phyloP scores from a whole-genome alignment of 108 stramenopile genomes.

The Chaetoceros tenuissimus region DNA sequence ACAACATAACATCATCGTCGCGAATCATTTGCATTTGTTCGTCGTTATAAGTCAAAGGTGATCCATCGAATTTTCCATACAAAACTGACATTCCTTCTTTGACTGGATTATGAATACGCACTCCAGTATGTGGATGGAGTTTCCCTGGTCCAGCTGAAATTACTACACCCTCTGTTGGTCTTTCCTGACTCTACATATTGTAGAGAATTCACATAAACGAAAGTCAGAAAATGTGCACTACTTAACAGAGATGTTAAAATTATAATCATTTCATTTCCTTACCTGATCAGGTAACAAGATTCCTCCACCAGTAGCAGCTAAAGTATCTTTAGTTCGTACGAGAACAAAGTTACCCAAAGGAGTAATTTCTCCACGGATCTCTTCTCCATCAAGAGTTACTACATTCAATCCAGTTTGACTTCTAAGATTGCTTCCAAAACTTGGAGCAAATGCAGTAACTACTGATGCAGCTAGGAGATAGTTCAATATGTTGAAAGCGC shows the following conservation, averaged over 20 bases:
- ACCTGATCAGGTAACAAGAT: constrained; percentile 82
- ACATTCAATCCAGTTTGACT: no score
- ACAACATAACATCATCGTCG: constrained; percentile 87
- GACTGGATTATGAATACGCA: constrained; percentile 77
- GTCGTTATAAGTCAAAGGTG: constrained; percentile 82
- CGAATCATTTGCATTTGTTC: constrained; percentile 86
- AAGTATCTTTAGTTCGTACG: constrained; percentile 72
- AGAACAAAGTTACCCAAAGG: constrained; percentile 82
- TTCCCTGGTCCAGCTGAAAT: constrained; percentile 87
- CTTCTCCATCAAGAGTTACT: constrained; percentile 54
- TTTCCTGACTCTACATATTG: constrained; percentile 68
- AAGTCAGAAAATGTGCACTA: not conserved
- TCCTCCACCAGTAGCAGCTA: constrained; percentile 85
- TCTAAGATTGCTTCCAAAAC: no score
- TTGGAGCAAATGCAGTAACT: no score
- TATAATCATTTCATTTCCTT: not conserved
- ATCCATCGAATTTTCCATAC: constrained; percentile 91
- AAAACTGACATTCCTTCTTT: constrained; percentile 71
- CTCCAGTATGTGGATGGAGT: constrained; percentile 81
- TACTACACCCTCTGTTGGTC: constrained; percentile 85
- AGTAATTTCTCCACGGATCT: constrained; percentile 70
- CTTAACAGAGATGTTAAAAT: not conserved
- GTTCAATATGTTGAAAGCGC: no score
- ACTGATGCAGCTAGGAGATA: no score
- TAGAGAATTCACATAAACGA: not conserved